Evolutionary conservation across 2,329 filamentous ascomycete species (phyloP), one percentile per base, ranked within the genome.

Genomic region (Byssothecium circinans): DNA sequence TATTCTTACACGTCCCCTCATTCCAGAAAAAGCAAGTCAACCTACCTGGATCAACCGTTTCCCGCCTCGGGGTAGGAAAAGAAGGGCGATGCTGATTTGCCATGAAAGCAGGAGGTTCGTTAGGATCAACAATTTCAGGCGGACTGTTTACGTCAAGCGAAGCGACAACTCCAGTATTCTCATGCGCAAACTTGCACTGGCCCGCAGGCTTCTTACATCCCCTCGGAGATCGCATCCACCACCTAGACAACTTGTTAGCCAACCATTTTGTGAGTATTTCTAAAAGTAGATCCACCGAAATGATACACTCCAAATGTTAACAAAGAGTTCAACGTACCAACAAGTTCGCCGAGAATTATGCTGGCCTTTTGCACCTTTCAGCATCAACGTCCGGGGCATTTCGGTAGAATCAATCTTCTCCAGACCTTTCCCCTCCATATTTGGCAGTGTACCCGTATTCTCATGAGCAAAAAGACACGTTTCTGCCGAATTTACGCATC

Each of bases 391-490:
- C 18, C 33, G 27, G 19, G 19, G 22, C 11, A 19, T 25, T 30
- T 41, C 39, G 17, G 29, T 15, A 32, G 45, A 38, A 23, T 62
- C 55, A 22, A 63, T 60, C 10, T 17, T 30, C 14, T 52, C 25
- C 8, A 48, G 11, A 17, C 33, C 4, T 25, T 19, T 2, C 18
- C 43, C 23, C 18, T 22, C 32, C 15, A 22, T 2, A 36, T 15
- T n/a, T 33, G 43, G 34, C 17, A 64, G 17, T 22, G 40, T 41
- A 5, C 67, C 67, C 17, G 67, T 70, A 43, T 70, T 65, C 19
- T 41, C 30, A 27, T 70, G 67, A 14, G 66, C 63, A 42, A 51
- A 69, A 1, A 2, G 1, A 32, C 67, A 69, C 2, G 62, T 47
- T 6, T 62, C 53, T 4, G 45, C 55, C 17, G 56, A 10, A 14